These are phyloP conservation scores for Rutstroemia sp. DNA, from an alignment of 2,329 filamentous ascomycete species.

Conservation along the genomic window DNA sequence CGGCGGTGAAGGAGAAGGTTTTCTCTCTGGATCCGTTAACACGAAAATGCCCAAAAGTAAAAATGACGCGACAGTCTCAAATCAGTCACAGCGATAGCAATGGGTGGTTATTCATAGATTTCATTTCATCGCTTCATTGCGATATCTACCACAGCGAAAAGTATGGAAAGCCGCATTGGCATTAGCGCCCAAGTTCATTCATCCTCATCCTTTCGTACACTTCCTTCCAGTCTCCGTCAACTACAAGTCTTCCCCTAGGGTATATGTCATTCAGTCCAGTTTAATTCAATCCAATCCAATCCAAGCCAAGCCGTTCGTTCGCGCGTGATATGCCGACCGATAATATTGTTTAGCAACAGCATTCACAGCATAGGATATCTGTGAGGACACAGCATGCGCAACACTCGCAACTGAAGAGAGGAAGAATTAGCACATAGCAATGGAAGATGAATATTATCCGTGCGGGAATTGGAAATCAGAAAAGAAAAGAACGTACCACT, in stretches of 20 bases:
- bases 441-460: background rate
- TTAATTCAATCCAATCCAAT: background rate
- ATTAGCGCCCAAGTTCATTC: background rate
- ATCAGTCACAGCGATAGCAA: background rate
- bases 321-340: background rate
- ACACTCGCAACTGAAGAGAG: background rate
- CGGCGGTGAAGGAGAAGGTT: background rate
- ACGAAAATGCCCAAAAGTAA: background rate
- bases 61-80: background rate
- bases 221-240: background rate
- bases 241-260: background rate
- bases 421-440: background rate
- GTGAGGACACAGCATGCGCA: conserved; percentile 7
- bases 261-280: background rate
- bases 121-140: background rate
- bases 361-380: conserved; percentile 5
- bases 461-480: background rate
- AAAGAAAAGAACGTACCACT: background rate
- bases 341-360: background rate
- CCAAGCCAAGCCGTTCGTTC: background rate
- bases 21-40: background rate
- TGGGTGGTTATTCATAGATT: background rate
- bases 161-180: too few species aligned
- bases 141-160: background rate
- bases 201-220: background rate